phyloP scores from a whole-genome alignment of 345 rosid species.

The Erysimum cheiranthoides region DNA sequence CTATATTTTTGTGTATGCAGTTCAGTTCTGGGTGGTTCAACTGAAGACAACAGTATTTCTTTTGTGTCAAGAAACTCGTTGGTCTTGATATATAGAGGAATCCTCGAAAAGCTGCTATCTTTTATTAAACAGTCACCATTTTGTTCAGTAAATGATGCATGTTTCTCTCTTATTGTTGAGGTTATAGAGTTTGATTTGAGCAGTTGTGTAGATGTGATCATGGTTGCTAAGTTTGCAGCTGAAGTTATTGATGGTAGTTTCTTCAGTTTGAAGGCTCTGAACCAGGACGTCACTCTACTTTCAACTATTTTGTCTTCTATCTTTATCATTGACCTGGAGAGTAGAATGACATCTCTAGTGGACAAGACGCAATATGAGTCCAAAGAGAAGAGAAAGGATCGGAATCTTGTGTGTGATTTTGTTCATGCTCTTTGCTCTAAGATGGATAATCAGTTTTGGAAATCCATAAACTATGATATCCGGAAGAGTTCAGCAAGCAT shows the following conservation, averaged over 20 bases:
- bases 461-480: slow-evolving; percentile 51
- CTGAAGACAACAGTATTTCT: slow-evolving; percentile 52
- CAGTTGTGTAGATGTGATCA: slow-evolving; percentile 44
- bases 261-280: slow-evolving; percentile 60
- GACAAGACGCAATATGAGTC: slow-evolving; percentile 42
- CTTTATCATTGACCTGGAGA: slow-evolving; percentile 74
- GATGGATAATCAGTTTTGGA: slow-evolving; percentile 61
- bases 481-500: slow-evolving; percentile 56
- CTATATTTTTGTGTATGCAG: slow-evolving; percentile 56
- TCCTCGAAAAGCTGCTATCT: slow-evolving; percentile 57
- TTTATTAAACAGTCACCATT: slow-evolving; percentile 70
- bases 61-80: slow-evolving; percentile 65
- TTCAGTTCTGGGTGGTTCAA: slow-evolving; percentile 78
- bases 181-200: slow-evolving; percentile 42
- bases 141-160: slow-evolving; percentile 61
- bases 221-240: slow-evolving; percentile 66
- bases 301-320: slow-evolving; percentile 64
- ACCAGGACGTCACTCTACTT: slow-evolving; percentile 61
- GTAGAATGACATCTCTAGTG: slow-evolving; percentile 49
- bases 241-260: slow-evolving; percentile 68
- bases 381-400: slow-evolving; percentile 44
- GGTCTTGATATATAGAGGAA: slow-evolving; percentile 54
- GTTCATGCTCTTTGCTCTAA: slow-evolving; percentile 52
- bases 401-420: slow-evolving; percentile 53
- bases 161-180: slow-evolving; percentile 49